Conservation (phyloP, 257 asterid species). For the Capsicum pubescens region DNA sequence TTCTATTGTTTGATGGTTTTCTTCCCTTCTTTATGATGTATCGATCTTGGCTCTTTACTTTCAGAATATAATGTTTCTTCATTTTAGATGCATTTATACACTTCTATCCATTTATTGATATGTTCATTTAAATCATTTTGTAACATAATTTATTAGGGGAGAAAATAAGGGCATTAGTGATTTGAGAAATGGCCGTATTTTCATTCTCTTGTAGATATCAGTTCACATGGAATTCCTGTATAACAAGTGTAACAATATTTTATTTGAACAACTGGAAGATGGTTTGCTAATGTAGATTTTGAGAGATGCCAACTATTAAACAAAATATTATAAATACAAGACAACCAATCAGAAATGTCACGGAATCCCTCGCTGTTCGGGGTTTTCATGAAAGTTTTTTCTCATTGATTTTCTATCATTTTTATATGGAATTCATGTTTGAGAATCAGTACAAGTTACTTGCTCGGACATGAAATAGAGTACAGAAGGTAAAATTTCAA, state of each 20-base stretch:
- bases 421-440: slow-evolving; percentile 83
- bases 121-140: slow-evolving; percentile 2
- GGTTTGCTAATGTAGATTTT: slow-evolving; percentile 15
- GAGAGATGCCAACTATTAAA: background rate
- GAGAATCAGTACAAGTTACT: slow-evolving; percentile 92
- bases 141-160: background rate
- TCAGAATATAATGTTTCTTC: background rate
- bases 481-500: slow-evolving; percentile 68
- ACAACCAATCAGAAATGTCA: no score
- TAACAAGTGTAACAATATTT: background rate
- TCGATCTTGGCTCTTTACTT: background rate
- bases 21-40: no score
- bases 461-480: slow-evolving; percentile 90
- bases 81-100: slow-evolving; percentile 14
- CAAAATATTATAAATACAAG: no score
- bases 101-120: background rate
- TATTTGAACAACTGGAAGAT: background rate
- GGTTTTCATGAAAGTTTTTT: background rate
- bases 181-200: background rate
- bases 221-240: background rate
- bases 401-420: slow-evolving; percentile 47
- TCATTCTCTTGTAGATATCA: background rate
- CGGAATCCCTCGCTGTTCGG: no score
- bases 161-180: slow-evolving; percentile 2
- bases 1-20: no score